Evolutionary conservation across 2,329 filamentous ascomycete species (phyloP).

Genomic region (Lithohypha guttulata): DNA sequence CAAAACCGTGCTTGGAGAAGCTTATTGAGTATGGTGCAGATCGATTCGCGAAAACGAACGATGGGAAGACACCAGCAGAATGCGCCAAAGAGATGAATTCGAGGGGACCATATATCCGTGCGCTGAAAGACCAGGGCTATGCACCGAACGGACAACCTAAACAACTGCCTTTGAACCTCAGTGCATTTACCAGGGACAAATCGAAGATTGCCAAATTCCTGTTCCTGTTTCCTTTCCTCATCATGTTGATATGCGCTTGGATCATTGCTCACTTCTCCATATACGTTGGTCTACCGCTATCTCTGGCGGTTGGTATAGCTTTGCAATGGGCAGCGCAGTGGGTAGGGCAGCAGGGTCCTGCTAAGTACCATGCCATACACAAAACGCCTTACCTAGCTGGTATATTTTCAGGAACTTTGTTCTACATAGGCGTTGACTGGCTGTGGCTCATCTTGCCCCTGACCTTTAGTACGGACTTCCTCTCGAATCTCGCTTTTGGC

Average conservation of each 20-base stretch:
- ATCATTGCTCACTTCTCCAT: slow-evolving; percentile 64
- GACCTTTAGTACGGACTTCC: slow-evolving; percentile 54
- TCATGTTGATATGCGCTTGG: slow-evolving; percentile 60
- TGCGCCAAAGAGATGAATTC: slow-evolving; percentile 90
- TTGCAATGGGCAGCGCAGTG: slow-evolving; percentile 71
- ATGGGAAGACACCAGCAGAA: slow-evolving; percentile 78
- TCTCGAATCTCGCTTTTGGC: slow-evolving; percentile 68
- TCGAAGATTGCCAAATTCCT: slow-evolving; percentile 74
- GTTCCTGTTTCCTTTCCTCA: slow-evolving; percentile 76
- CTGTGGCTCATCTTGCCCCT: slow-evolving; percentile 63
- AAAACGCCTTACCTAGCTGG: slow-evolving; percentile 92
- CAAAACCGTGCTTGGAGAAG: slow-evolving; percentile 79
- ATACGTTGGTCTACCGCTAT: slow-evolving; percentile 63
- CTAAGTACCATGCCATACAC: slow-evolving; percentile 81
- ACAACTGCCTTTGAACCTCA: slow-evolving; percentile 60
- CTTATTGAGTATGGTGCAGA: slow-evolving; percentile 92
- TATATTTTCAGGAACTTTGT: slow-evolving; percentile 79
- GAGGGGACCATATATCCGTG: slow-evolving; percentile 66
- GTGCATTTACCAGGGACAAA: slow-evolving; percentile 62
- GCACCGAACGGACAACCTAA: slow-evolving; percentile 64
- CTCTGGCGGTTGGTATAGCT: slow-evolving; percentile 50
- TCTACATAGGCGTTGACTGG: slow-evolving; percentile 70
- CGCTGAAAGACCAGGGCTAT: slow-evolving; percentile 74
- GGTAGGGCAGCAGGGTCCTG: slow-evolving; percentile 68
- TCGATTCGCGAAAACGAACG: slow-evolving; percentile 76